A percentile compares a stretch with the other conserved stretches of the same genome.
phyloP scores from a whole-genome alignment of 2,329 filamentous ascomycete genomes.

The Periconia sp. region DNA sequence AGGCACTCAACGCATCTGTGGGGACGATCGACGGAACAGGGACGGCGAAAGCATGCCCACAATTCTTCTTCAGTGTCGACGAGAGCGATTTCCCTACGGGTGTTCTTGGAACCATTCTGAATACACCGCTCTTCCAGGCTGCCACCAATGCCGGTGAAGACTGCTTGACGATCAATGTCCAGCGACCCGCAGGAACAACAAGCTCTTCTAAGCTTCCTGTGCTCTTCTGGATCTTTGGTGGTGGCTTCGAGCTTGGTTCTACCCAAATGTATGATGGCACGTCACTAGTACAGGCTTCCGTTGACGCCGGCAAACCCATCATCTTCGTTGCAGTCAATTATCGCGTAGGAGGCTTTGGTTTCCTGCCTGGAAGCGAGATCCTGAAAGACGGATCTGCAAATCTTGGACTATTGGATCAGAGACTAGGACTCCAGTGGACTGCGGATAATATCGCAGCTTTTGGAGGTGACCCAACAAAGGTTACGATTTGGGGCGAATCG shows the following conservation, averaged over 20 bases:
- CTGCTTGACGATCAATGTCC: constrained; percentile 52
- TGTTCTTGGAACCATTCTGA: constrained; percentile 45
- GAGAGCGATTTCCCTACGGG: constrained; percentile 38
- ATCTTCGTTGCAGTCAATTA: constrained; percentile 82
- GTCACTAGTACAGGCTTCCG: constrained; percentile 48
- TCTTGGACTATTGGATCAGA: constrained; percentile 74
- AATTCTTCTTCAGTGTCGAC: constrained; percentile 67
- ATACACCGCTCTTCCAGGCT: constrained; percentile 48
- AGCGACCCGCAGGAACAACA: constrained; percentile 47
- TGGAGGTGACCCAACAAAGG: constrained; percentile 78
- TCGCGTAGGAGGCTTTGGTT: constrained; percentile 75
- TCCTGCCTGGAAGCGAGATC: constrained; percentile 72
- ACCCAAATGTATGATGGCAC: constrained; percentile 49
- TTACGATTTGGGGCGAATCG: constrained; percentile 77
- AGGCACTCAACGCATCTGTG: constrained; percentile 61
- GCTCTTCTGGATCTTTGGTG: constrained; percentile 57
- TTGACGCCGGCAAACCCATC: constrained; percentile 65
- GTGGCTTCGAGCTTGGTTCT: constrained; percentile 50
- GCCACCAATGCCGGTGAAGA: constrained; percentile 49
- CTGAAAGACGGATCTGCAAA: constrained; percentile 71
- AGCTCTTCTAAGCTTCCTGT: constrained; percentile 51
- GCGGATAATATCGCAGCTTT: constrained; percentile 78
- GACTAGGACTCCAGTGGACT: constrained; percentile 76
- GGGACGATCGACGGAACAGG: constrained; percentile 68
- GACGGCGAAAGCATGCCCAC: constrained; percentile 69